Conservation (phyloP, 179 eudicot species). For the Heliamphora pulchella region DNA sequence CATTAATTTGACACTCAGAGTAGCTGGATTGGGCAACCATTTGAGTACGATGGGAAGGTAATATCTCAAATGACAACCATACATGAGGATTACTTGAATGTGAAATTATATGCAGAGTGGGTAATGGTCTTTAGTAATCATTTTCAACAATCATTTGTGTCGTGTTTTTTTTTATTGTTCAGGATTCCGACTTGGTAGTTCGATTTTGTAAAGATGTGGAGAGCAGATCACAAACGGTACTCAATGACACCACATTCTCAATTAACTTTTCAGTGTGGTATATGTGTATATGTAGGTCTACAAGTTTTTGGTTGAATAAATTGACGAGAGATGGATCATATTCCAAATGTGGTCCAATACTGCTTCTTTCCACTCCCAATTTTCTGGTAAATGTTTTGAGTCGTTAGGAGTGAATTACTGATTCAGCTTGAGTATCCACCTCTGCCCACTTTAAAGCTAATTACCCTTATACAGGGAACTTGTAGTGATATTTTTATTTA, state of each 20-base stretch:
- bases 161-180: constrained; percentile 21
- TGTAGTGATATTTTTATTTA: background rate
- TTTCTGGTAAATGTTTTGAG: background rate
- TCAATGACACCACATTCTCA: background rate
- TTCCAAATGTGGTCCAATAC: background rate
- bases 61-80: constrained; percentile 13
- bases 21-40: constrained; percentile 60
- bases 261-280: background rate
- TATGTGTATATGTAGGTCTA: background rate
- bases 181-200: constrained; percentile 72
- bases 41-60: constrained; percentile 78
- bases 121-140: background rate
- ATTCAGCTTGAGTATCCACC: background rate
- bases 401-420: background rate
- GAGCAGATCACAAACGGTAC: constrained; percentile 70
- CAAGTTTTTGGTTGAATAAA: background rate
- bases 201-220: constrained; percentile 95
- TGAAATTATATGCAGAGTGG: background rate
- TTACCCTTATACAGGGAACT: background rate
- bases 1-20: constrained; percentile 47
- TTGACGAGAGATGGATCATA: background rate
- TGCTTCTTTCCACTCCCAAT: background rate
- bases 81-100: background rate
- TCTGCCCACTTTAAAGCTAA: background rate
- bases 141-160: background rate